These are phyloP conservation scores for Entamoeba moshkovskii DNA, from an alignment of 208 protist species.

Conservation along the genomic window DNA sequence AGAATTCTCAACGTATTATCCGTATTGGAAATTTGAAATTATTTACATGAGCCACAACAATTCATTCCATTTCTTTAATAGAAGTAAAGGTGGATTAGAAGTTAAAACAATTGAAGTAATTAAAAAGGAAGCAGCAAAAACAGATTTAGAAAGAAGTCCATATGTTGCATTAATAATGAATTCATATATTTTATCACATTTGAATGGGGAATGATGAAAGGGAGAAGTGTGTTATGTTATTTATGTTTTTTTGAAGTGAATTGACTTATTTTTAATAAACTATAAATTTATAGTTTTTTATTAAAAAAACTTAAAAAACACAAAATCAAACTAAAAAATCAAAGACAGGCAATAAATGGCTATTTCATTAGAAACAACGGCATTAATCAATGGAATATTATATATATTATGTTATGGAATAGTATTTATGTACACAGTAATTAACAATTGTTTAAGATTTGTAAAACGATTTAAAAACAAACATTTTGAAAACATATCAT, in stretches of 20 bases:
- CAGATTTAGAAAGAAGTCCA: not conserved
- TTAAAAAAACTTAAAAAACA: too few relatives aligned
- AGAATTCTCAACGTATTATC: not conserved
- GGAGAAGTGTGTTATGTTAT: too few relatives aligned
- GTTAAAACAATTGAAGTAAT: not conserved
- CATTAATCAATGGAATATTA: not conserved
- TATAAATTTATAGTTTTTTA: too few relatives aligned
- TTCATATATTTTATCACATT: not conserved
- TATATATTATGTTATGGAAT: not conserved
- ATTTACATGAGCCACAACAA: not conserved
- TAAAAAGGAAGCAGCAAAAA: not conserved
- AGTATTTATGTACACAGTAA: not conserved
- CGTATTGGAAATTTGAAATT: not conserved
- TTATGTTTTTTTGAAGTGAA: too few relatives aligned
- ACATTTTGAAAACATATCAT: not conserved
- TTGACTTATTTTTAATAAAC: too few relatives aligned
- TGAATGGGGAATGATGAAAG: not conserved
- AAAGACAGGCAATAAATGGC: too few relatives aligned
- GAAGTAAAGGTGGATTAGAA: not conserved
- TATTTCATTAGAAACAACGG: not conserved
- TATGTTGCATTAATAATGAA: not conserved
- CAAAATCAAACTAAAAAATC: too few relatives aligned
- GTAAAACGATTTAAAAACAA: not conserved
- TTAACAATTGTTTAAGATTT: not conserved
- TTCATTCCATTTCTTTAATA: not conserved